phyloP scores from a whole-genome alignment of 1,284 basidiomycete species.

The Coriolopsis trogii region DNA sequence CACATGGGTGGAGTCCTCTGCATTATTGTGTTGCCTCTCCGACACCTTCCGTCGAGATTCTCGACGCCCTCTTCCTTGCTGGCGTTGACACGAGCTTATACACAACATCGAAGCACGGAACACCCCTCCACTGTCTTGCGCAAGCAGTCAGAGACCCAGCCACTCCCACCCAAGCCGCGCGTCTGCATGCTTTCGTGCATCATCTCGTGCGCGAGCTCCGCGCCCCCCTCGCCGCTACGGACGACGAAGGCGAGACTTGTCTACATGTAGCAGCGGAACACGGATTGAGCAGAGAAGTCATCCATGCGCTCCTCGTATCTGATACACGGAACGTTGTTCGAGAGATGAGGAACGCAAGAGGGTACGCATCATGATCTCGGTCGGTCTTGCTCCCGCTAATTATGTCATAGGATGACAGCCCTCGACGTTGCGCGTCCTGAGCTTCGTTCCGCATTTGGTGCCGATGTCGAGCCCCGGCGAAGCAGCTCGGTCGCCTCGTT shows the following conservation, averaged over 20 bases:
- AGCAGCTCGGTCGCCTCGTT: slow-evolving; percentile 57
- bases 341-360: slow-evolving; percentile 65
- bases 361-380: slow-evolving; percentile 44
- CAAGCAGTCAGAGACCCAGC: slow-evolving; percentile 46
- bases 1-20: slow-evolving; percentile 68
- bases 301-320: slow-evolving; percentile 63
- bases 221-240: slow-evolving; percentile 66
- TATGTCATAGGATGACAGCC: slow-evolving; percentile 57
- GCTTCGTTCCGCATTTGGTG: slow-evolving; percentile 59
- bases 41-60: slow-evolving; percentile 57
- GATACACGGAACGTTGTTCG: slow-evolving; percentile 57
- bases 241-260: slow-evolving; percentile 88
- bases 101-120: slow-evolving; percentile 64
- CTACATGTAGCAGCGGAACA: slow-evolving; percentile 93
- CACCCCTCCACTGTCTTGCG: slow-evolving; percentile 72
- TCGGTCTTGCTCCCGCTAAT: neutral
- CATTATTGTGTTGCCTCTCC: slow-evolving; percentile 65
- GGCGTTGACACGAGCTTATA: slow-evolving; percentile 74
- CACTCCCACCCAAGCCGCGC: slow-evolving; percentile 39
- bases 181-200: slow-evolving; percentile 58
- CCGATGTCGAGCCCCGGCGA: slow-evolving; percentile 47
- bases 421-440: slow-evolving; percentile 66
- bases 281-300: slow-evolving; percentile 70
- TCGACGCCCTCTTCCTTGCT: slow-evolving; percentile 71
- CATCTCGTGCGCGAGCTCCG: slow-evolving; percentile 70